Base-by-base conservation (phyloP, 2,329 filamentous ascomycete genomes). In the Hypocrella siamensis region DNA sequence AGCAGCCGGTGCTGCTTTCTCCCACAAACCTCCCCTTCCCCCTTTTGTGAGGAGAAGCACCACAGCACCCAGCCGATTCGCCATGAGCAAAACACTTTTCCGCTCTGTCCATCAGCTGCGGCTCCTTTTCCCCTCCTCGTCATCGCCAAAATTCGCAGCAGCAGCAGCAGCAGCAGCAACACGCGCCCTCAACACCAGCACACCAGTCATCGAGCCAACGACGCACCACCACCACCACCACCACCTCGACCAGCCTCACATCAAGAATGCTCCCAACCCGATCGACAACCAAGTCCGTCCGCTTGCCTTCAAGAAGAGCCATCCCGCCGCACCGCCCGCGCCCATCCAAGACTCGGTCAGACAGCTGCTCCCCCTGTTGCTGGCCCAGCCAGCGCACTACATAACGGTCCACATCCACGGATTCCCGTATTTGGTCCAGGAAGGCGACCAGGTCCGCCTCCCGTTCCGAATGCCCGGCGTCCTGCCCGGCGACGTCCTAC, bases 391-490 rank as follows among this genome's bases (percentile, higher is more conserved):
- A 3, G 61, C 66, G 16, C 79, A 84, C 65, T 90, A 88, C 63
- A 71, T 83, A 48, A 82, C 76, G 28, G 63, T 79, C 34, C 80
- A 85, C 57, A 77, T 92, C 56, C 78, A 90, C 57, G 79, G 73
- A 19, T 72, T 69, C 33, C 79, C 80, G 6, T 90, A 88, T 60
- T 78, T 90, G 19, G 67, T 90, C 41, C 85, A 79, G 6, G 61
- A 66, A 28, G 82, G 82, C 42, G 82, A 90, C 58, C 63, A 67
- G 37, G 56, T 90, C 31, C 79, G 80, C 22, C 71, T 90, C 32
- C 82, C 82, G 5, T 86, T 86, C 61, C 69, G 70, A 45, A 83
- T 90, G 75, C 72, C 75, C 3, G 74, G 70, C 17, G 80, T 84
- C 5, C 58, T 67, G 6, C 77, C 85, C 1, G 90, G 90, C 19